A percentile compares a stretch with the other conserved stretches of the same genome.
Evolutionary conservation across 1,284 basidiomycete genomes (phyloP).

Genomic region (Fomitiporia mediterranea): DNA sequence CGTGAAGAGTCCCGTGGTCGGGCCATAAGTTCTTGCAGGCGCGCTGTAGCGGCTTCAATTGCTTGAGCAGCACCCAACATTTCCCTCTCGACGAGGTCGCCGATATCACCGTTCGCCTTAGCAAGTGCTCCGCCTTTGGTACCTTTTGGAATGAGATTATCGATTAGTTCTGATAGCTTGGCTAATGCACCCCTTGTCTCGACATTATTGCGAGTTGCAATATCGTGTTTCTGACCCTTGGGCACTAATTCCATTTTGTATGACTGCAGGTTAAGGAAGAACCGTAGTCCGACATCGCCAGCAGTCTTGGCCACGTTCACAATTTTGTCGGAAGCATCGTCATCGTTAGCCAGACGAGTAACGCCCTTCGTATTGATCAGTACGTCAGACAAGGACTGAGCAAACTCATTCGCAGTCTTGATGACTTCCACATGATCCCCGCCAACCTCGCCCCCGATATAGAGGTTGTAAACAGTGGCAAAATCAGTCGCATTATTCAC

Average conservation of each 20-base stretch:
- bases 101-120: conserved; percentile 88
- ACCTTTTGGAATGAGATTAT: conserved; percentile 83
- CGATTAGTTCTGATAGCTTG: conserved; percentile 85
- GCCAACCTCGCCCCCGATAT: conserved; percentile 83
- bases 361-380: conserved; percentile 93
- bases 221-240: conserved; percentile 74
- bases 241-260: conserved; percentile 83
- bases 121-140: conserved; percentile 66
- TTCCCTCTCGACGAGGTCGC: conserved; percentile 94
- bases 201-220: conserved; percentile 87
- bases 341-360: conserved; percentile 86
- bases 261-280: conserved; percentile 95
- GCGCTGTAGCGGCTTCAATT: conserved; percentile 90
- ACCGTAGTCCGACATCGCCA: conserved; percentile 84
- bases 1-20: conserved; percentile 82
- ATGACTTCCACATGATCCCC: conserved; percentile 98
- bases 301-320: conserved; percentile 80
- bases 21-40: conserved; percentile 85
- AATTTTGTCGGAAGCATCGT: conserved; percentile 90
- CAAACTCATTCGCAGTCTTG: conserved; percentile 95
- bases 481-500: conserved; percentile 94
- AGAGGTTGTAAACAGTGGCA: conserved; percentile 90
- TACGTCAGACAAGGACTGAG: conserved; percentile 90
- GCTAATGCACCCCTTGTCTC: conserved; percentile 78
- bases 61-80: conserved; percentile 93